Base-by-base conservation (phyloP, 1,139 yeast genomes). In the Debaryomyces robertsiae region DNA sequence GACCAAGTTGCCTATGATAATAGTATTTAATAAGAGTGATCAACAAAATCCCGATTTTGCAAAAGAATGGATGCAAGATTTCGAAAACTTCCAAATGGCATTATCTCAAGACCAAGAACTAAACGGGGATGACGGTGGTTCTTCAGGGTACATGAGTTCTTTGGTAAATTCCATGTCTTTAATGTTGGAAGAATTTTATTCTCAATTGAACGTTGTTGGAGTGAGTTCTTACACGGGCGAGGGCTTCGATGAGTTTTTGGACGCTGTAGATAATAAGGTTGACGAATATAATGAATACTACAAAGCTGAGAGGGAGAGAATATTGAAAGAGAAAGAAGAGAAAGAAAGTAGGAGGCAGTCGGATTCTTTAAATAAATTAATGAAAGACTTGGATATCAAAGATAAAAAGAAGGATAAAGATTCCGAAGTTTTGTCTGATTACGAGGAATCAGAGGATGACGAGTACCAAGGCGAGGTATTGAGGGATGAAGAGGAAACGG, bases 31-130 rank as follows among this genome's bases (percentile, higher is more conserved):
- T 67, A 94, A 94, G 67, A 88, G 94, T 2, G 99, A 94, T 63
- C 91, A 86, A 6, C 74, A 84, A 53, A 82, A 83, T 46, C 89
- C 95, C 0, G 82, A 79, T 40, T 90, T 90, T 65, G 97, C 96
- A 22, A 84, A 82, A 58, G 95, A 89, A 50, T 94, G 99, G 99
- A 90, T 94, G 98, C 79, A 84, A 3, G 98, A 94, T 63, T 94
- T 94, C 63, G 98, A 93, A 62, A 74, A 81, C 14, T 94, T 94
- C 69, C 98, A 93, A 62, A 69, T 66, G 28, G 95, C 95, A 1
- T 69, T 91, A 45, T 73, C 76, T 50, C 72, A 73, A 29, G 85
- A 84, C 55, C 67, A 69, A 40, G 83, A 85, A 33, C 63, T 79
- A 43, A 82, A 80, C 50, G 86, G 82, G 28, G 85, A 82, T 39